Evolutionary conservation across 2,329 filamentous ascomycete genomes (phyloP).

Genomic region (Claviceps cyperi): DNA sequence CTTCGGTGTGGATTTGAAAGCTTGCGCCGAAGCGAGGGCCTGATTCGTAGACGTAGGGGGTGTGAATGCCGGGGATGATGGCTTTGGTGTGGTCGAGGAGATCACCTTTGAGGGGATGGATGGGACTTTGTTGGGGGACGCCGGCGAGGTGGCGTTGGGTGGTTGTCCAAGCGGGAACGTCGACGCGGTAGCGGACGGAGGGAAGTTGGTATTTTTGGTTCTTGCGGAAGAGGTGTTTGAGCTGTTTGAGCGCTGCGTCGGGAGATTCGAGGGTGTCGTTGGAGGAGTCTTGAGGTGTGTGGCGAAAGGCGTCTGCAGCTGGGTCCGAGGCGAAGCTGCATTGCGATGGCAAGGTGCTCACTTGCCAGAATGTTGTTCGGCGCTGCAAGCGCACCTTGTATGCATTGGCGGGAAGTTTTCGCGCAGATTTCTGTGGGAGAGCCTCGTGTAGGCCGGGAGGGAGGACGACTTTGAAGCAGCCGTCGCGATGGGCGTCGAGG

Average conservation of each 20-base stretch:
- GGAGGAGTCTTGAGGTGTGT: conserved; percentile 2
- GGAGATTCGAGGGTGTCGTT: conserved; percentile 13
- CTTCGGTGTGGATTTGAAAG: conserved; percentile 27
- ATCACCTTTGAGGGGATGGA: conserved; percentile 23
- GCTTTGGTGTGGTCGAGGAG: conserved; percentile 22
- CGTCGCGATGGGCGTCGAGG: conserved; percentile 18
- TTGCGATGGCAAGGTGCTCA: conserved; percentile 20
- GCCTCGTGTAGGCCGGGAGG: conserved; percentile 17
- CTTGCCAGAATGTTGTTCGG: conserved; percentile 22
- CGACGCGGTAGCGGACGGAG: conserved; percentile 23
- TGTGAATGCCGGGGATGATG: conserved; percentile 25
- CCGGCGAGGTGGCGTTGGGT: conserved; percentile 21
- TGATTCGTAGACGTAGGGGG: conserved; percentile 26
- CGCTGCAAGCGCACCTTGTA: conserved; percentile 21
- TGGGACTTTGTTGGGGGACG: conserved; percentile 22
- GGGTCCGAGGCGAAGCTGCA: conserved; percentile 16
- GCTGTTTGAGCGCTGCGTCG: conserved; percentile 12
- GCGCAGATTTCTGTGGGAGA: conserved; percentile 17
- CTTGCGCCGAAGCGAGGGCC: conserved; percentile 23
- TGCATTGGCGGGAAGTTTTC: conserved; percentile 20
- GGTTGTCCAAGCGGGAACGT: conserved; percentile 24
- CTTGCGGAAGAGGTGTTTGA: conserved; percentile 22
- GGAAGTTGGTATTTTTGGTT: conserved; percentile 22
- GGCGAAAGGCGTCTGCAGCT: conserved; percentile 10
- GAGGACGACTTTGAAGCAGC: conserved; percentile 25